phyloP scores from a whole-genome alignment of 768 basidiomycete species.

The Pulveroboletus ravenelii region DNA sequence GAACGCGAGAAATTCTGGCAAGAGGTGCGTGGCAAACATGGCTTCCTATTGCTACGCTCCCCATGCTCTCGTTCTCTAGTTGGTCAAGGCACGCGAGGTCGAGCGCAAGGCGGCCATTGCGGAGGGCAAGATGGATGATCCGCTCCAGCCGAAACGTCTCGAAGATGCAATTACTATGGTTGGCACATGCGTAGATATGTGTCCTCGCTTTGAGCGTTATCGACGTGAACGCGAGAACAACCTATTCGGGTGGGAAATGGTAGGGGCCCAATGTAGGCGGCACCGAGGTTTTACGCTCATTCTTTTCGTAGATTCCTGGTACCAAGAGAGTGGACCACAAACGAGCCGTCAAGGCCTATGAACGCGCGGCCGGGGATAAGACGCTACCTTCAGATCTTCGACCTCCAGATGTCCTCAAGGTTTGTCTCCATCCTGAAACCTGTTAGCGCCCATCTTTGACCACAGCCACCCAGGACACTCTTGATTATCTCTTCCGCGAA shows the following conservation, averaged over 20 bases:
- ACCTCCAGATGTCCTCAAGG: constrained; percentile 79
- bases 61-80: constrained; percentile 35
- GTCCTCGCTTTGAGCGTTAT: constrained; percentile 90
- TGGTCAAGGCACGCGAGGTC: constrained; percentile 67
- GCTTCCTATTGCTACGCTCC: constrained; percentile 12
- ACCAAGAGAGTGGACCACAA: constrained; percentile 83
- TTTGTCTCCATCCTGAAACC: constrained; percentile 25
- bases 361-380: constrained; percentile 92
- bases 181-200: constrained; percentile 92
- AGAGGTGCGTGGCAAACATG: constrained; percentile 47
- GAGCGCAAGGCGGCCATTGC: constrained; percentile 73
- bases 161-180: constrained; percentile 91
- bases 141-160: constrained; percentile 68
- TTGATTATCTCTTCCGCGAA: constrained; percentile 89
- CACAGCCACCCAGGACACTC: constrained; percentile 54
- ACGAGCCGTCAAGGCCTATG: constrained; percentile 91
- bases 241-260: constrained; percentile 80
- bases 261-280: constrained; percentile 36
- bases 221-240: constrained; percentile 87
- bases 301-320: constrained; percentile 57
- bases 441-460: not conserved
- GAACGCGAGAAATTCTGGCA: constrained; percentile 68
- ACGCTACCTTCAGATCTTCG: constrained; percentile 87
- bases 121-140: constrained; percentile 86
- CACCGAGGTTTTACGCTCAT: constrained; percentile 31